Base-by-base conservation (phyloP, 371 early-diverging fungal genomes). In the Actinomucor elegans region DNA sequence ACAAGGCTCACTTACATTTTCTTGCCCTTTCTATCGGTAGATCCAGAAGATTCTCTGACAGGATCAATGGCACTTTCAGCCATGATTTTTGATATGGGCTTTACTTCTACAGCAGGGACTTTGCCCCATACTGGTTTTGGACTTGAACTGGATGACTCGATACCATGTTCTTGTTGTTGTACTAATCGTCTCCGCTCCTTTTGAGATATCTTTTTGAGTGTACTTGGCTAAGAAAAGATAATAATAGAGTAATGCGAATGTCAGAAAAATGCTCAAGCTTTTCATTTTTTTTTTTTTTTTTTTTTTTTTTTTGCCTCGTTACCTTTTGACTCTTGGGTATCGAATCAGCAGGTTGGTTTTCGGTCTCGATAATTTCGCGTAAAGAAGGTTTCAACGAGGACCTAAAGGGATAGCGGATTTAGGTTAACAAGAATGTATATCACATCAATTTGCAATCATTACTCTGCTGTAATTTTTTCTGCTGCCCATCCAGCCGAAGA, bases 51-150 rank as follows among this genome's bases (percentile, higher is more conserved):
- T 41, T 41, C 15, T 2, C 34, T 41, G 41, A 5, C 4, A 37
- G 24, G 14, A 41, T n/a, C 18, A 12, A 24, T 26, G 21, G 32
- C 5, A 3, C 27, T 21, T 32, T 52, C 52, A 29, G 12, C 18
- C 23, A 48, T 35, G 26, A 20, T 35, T 37, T 51, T 54, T 11
- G 20, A 1, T 15, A 58, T 51, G 23, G 54, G 52, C 14, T 46
- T 37, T 21, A 17, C 41, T 10, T 40, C 28, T 4, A 32, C 43
- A 8, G 37, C 2, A 2, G 52, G 33, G 3, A 65, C 47, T 44
- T 71, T 77, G 0, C 78, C 78, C 78, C 78, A 77, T 4, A 68
- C 73, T 26, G 68, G 47, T 36, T 69, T 77, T 1, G 60, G 40
- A 4, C 59, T 28, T 17, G 55, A 29, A 2, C 36, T 14, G 10